Evolutionary conservation across 371 early-diverging fungal genomes (phyloP), one percentile per base, ranked within the genome.

Genomic region (Mucor indicus): DNA sequence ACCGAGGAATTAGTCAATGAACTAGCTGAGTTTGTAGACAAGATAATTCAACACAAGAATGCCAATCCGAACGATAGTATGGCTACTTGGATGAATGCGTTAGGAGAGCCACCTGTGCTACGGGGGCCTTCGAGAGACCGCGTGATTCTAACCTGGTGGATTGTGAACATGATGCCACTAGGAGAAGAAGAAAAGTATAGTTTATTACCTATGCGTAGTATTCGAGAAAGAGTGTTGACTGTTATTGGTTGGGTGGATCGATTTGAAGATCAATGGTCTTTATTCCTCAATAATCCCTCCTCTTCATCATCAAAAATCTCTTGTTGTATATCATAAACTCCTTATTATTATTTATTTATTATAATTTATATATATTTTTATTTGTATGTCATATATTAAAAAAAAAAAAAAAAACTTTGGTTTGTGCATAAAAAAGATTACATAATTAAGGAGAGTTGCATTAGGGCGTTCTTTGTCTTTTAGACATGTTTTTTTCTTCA

Each of bases 71-170:
- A n/a, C n/a, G n/a, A n/a, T n/a, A 48, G 42, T 15, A 48, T 57
- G 30, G 11, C 57, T 0, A 50, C 31, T 17, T 59, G 62, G 59
- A 20, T 67, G 3, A 30, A 19, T 16, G 53, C 56, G 0, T n/a
- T 59, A 1, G 58, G 50, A 22, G 49, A 62, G 8, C 62, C 62
- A 1, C 62, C 67, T 31, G 25, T 29, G 3, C 32, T 51, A 9
- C 38, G 45, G 16, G 63, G 66, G 17, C 51, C 52, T 5, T 33
- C 38, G 60, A 48, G 56, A 7, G 62, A 61, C 43, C 52, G 66
- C 12, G 63, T 65, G 5, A 60, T 62, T 16, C 65, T 80, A 21
- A 63, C 64, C 10, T 84, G 75, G 62, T 82, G 85, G 83, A 59
- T 77, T 0, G 75, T 77, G 4, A 70, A 73, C 19, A 58, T 82